These are phyloP conservation scores for Bryoglossum gracile DNA, from an alignment of 495 filamentous ascomycete genomes.

Conservation along the genomic window DNA sequence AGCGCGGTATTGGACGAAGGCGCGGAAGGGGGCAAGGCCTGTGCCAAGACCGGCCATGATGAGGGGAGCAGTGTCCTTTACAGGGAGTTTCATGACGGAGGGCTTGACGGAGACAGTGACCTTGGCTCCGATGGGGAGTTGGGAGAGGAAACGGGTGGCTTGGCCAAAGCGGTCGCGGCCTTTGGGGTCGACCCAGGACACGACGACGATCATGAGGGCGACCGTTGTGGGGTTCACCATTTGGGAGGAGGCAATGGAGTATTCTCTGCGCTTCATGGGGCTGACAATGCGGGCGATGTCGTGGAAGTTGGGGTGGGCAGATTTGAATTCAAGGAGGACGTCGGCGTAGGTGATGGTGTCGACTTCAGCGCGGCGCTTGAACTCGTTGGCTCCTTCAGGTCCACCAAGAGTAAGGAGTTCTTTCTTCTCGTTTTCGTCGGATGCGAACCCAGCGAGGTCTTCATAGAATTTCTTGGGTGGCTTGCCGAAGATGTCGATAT, in stretches of 20 bases:
- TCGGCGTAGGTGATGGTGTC: slow-evolving; percentile 92
- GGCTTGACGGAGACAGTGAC: slow-evolving; percentile 93
- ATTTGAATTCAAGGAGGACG: slow-evolving; percentile 77
- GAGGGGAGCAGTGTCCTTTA: slow-evolving; percentile 75
- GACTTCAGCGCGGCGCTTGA: slow-evolving; percentile 89
- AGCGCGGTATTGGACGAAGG: slow-evolving; percentile 95
- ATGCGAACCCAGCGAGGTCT: slow-evolving; percentile 77
- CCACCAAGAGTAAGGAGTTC: slow-evolving; percentile 69
- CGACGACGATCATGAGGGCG: slow-evolving; percentile 95
- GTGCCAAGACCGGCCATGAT: slow-evolving; percentile 99
- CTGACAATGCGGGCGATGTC: slow-evolving; percentile 84
- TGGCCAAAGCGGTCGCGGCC: slow-evolving; percentile 89
- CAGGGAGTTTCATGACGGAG: slow-evolving; percentile 89
- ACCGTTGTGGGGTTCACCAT: slow-evolving; percentile 81
- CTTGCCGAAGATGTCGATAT: slow-evolving; percentile 93
- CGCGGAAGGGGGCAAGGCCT: slow-evolving; percentile 93
- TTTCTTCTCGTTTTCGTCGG: slow-evolving; percentile 72
- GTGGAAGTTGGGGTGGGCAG: slow-evolving; percentile 82
- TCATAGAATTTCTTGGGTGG: slow-evolving; percentile 98
- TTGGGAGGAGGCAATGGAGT: slow-evolving; percentile 95
- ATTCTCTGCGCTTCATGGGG: slow-evolving; percentile 93
- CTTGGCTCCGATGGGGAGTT: slow-evolving; percentile 61
- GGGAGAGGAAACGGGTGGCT: slow-evolving; percentile 80
- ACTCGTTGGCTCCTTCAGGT: slow-evolving; percentile 81
- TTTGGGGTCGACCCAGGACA: slow-evolving; percentile 82